Evolutionary conservation across 257 asterid species (phyloP), one percentile per base, ranked within the genome.

Genomic region (Cinchona pubescens): DNA sequence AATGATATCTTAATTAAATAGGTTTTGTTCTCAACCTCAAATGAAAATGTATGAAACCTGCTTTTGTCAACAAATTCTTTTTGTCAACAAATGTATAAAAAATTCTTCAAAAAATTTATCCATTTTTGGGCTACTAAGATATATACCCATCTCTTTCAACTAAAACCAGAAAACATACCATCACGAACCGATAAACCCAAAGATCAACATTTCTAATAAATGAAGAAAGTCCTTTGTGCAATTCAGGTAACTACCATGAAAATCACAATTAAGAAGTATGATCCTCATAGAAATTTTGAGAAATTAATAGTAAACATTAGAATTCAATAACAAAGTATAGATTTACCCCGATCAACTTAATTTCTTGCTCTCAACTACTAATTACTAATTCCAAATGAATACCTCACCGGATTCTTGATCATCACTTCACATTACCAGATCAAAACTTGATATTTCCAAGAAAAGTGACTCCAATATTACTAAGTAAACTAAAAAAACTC

Each of bases 71-170:
- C 45, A 40, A 40, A 40, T 40, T 40, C 45, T 40, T 40, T 40
- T 40, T 40, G n/a, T n/a, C n/a, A n/a, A n/a, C n/a, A n/a, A n/a
- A n/a, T n/a, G n/a, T n/a, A n/a, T n/a, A n/a, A n/a, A n/a, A n/a
- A n/a, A n/a, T n/a, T 94, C 96, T 79, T 94, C 96, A 11, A 97
- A 94, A 40, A 86, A 74, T 71, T 94, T 92, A 64, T 94, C 98
- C 5, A 96, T 94, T 80, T 91, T 94, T 3, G 98, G 98, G 76
- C 90, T 83, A 79, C 98, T 94, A 62, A 94, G 89, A 85, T 94
- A 94, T 81, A 94, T 78, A 69, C 98, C 98, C 98, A 94, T 94
- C 86, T 75, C 77, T 80, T 75, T 62, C 42, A 83, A 76, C 93
- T 86, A 88, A 53, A 77, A 87, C 58, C 80, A 76, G 46, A 73